Evolutionary conservation across 129 eudicot genomes (phyloP).

Genomic region (Arctium lappa): DNA sequence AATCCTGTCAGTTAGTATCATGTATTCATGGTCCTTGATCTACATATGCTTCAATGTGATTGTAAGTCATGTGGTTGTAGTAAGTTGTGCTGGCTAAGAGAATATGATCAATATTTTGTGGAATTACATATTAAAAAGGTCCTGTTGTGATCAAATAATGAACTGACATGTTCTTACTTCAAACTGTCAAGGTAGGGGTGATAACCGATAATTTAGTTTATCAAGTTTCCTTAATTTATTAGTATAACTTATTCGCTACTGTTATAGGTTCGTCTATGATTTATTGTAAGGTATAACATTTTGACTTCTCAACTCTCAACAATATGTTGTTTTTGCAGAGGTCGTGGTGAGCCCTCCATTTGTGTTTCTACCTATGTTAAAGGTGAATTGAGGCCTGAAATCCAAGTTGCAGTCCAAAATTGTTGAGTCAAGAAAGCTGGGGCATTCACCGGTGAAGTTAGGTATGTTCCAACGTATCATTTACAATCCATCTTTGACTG

Average conservation of each 20-base stretch:
- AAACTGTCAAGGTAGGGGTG: neutral
- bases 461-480: constrained; percentile 57
- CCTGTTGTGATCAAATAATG: neutral
- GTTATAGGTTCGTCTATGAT: neutral
- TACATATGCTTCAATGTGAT: no score
- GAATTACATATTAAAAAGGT: neutral
- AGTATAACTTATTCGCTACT: neutral
- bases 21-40: neutral
- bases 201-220: neutral
- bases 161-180: neutral
- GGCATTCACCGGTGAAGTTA: constrained; percentile 94
- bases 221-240: neutral
- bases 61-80: no score
- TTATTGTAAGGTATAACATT: neutral
- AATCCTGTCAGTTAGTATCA: neutral
- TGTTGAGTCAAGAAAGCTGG: constrained; percentile 99
- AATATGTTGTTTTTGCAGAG: constrained; percentile 49
- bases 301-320: neutral
- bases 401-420: constrained; percentile 95
- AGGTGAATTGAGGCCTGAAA: constrained; percentile 62
- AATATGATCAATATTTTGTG: neutral
- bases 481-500: no score
- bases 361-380: constrained; percentile 75
- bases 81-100: no score
- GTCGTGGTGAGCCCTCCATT: constrained; percentile 94